Percentiles rank a stretch among this genome's conserved stretches.
Conservation (phyloP, 2,329 filamentous ascomycete genomes). For the Fusarium incarnatum region DNA sequence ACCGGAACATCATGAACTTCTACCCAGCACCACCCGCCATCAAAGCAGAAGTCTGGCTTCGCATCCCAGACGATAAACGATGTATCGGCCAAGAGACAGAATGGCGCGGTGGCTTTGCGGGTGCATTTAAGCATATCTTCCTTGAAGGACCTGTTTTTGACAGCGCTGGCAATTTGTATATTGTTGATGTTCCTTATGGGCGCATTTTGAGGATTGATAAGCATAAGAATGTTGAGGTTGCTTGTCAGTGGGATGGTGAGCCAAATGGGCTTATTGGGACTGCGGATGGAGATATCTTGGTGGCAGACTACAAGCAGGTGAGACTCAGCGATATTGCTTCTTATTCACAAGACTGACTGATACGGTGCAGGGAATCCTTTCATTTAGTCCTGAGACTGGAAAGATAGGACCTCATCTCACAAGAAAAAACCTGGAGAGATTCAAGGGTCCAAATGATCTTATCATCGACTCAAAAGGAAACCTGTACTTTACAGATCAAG, state of each 20-base stretch:
- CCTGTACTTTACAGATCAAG: conserved; percentile 59
- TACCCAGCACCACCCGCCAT: conserved; percentile 50
- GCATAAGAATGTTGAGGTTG: conserved; percentile 47
- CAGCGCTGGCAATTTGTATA: conserved; percentile 50
- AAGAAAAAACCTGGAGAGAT: conserved; percentile 55
- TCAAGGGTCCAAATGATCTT: conserved; percentile 58
- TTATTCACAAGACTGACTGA: no score
- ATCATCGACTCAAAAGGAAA: conserved; percentile 53
- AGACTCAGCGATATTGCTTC: no score
- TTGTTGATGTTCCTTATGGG: conserved; percentile 56
- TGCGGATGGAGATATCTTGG: conserved; percentile 49
- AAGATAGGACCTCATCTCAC: conserved; percentile 49
- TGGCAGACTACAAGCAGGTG: conserved; percentile 59
- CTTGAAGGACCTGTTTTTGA: conserved; percentile 54
- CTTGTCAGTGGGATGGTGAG: conserved; percentile 54
- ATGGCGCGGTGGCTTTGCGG: conserved; percentile 54
- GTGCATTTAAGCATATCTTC: conserved; percentile 53
- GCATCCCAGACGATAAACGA: conserved; percentile 52
- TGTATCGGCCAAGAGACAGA: conserved; percentile 51
- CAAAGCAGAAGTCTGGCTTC: conserved; percentile 51
- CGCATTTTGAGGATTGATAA: conserved; percentile 52
- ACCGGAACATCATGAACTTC: conserved; percentile 48
- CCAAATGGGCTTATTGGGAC: conserved; percentile 55
- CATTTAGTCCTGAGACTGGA: conserved; percentile 48
- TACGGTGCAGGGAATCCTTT: conserved; percentile 55